These are phyloP conservation scores for Colletotrichum falcatum DNA, from an alignment of 2,329 filamentous ascomycete genomes.

Conservation along the genomic window DNA sequence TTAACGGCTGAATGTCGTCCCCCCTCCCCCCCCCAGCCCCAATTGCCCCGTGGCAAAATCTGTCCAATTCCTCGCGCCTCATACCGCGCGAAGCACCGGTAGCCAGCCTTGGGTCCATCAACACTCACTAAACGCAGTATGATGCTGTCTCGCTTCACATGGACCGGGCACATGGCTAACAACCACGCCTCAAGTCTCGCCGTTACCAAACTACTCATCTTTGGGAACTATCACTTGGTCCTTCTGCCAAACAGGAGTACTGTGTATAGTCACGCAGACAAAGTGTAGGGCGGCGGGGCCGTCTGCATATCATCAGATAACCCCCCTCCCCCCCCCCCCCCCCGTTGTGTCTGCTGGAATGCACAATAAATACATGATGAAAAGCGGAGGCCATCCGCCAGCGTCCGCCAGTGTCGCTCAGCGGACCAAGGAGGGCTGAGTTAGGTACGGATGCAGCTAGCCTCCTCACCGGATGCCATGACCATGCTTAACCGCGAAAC, in stretches of 20 bases:
- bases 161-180: not conserved
- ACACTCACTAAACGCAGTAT: not conserved
- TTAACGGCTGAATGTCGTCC: not conserved
- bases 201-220: not conserved
- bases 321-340: too few relatives aligned
- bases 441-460: constrained; percentile 41
- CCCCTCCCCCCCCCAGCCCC: too few relatives aligned
- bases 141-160: not conserved
- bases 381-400: constrained; percentile 26
- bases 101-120: not conserved
- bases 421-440: constrained; percentile 23
- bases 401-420: constrained; percentile 18
- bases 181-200: not conserved
- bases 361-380: not conserved
- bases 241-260: not conserved
- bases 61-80: not conserved
- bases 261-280: not conserved
- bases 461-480: constrained; percentile 27
- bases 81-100: not conserved
- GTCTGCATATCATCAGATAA: not conserved
- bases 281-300: not conserved
- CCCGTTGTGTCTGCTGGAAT: not conserved
- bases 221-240: not conserved
- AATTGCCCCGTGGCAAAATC: not conserved
- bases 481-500: constrained; percentile 33